Base-by-base conservation (phyloP, 2,329 filamentous ascomycete genomes). In the Sporothrix sp. region DNA sequence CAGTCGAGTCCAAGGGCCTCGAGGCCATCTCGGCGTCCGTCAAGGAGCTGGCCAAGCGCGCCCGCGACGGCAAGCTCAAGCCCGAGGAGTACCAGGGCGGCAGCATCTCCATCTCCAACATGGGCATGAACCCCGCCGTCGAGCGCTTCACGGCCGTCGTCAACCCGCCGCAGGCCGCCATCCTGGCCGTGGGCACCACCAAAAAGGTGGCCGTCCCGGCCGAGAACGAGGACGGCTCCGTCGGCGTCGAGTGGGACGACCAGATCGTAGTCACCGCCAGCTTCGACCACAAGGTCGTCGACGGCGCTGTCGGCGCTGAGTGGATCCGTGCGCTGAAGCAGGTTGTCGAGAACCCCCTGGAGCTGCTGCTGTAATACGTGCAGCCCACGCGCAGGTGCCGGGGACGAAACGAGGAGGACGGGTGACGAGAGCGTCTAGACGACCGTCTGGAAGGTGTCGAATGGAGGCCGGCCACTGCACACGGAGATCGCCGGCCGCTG, bases 101-200 rank as follows among this genome's bases (percentile, higher is more conserved):
- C 68, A 95, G 88, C 67, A 95, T 98, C 73, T 96, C 91, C 69
- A 97, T 98, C 72, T 95, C 87, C 74, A 98, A 98, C 82, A 95
- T 98, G 93, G 93, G 93, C 71, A 98, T 98, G 93, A 98, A 98
- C 80, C 66, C 83, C 43, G 91, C 93, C 46, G 84, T 98, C 57
- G 90, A 97, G 72, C 82, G 90, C 68, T 98, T 98, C 74, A 97
- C 93, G 48, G 93, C 93, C 60, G 86, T 98, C 65, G 95, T 98
- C 79, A 98, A 98, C 81, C 93, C 94, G 59, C 93, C 93, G 49
- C 94, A 98, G 75, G 87, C 93, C 50, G 85, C 82, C 65, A 98
- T 98, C 67, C 78, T 98, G 57, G 91, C 93, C 50, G 87, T 98
- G 53, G 93, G 94, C 63, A 94, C 89, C 59, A 89, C 87, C 61